Evolutionary conservation across 805 yeast species (phyloP), one percentile per base, ranked within the genome.

Genomic region (Metschnikowia cerradonensis): DNA sequence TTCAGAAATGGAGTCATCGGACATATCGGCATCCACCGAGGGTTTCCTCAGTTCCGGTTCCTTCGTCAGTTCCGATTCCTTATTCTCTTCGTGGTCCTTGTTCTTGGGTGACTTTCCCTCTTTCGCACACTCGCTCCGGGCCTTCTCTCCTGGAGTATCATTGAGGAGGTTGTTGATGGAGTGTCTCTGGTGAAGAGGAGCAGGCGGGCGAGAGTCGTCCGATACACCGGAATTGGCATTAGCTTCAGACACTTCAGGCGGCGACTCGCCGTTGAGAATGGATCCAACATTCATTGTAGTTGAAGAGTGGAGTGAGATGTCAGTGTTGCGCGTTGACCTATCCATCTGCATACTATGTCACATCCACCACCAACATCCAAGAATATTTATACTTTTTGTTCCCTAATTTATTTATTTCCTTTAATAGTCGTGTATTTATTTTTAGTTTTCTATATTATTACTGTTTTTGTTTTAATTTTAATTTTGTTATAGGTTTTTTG

Each of bases 221-320:
- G 41, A 22, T 2, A 6, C 4, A 1, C n/a, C 32, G 5, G 13
- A 42, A 48, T 40, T 51, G 36, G 40, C 41, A 17, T 44, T 45
- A 14, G 22, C 48, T 36, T 44, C 51, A 41, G 46, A 34, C 4
- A 40, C 49, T 26, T 54, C 49, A 0, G 54, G 51, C 0, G 58
- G 59, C 36, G 57, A 45, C 37, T 58, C 61, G 20, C 61, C 58
- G 39, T 56, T 58, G 17, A 58, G 51, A 44, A 58, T 56, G 30
- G 61, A 58, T 6, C 60, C 61, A 20, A 58, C 61, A 39, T 58
- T 58, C 61, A 58, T 58, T 10, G 43, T 26, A n/a, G 33, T n/a
- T n/a, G 7, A 14, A 17, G 30, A n/a, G n/a, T 31, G 38, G 45
- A 8, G 31, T 22, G 32, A 23, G 38, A n/a, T 14, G 38, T 15